Conservation (phyloP, 1,284 basidiomycete species). For the Irpex sp. region DNA sequence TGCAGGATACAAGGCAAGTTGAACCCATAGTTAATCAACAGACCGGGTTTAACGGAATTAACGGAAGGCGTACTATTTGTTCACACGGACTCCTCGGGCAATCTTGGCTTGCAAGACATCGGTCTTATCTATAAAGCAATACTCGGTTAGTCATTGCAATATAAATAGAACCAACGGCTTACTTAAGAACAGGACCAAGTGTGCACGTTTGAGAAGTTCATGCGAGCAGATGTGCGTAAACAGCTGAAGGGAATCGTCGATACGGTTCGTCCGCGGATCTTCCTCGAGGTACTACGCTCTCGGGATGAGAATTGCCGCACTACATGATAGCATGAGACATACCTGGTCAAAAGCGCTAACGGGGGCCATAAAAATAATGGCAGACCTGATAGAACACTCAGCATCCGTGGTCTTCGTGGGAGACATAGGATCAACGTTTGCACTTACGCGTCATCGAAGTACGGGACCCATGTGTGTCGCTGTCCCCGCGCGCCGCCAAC, state of each 20-base stretch:
- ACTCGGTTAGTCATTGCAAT: neutral
- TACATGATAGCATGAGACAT: constrained; percentile 14
- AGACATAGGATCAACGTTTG: neutral
- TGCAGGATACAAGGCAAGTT: constrained; percentile 23
- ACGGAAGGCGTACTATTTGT: constrained; percentile 65
- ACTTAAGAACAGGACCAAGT: constrained; percentile 79
- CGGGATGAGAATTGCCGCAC: neutral
- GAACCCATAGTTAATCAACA: neutral
- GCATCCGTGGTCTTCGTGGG: neutral
- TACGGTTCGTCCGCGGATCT: constrained; percentile 76
- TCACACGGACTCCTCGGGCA: constrained; percentile 59
- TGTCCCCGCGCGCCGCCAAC: constrained; percentile 83
- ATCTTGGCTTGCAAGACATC: constrained; percentile 72
- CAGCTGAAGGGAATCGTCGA: constrained; percentile 80
- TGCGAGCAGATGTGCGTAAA: constrained; percentile 85
- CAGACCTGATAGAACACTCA: constrained; percentile 38
- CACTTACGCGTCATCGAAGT: constrained; percentile 70
- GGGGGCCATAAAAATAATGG: constrained; percentile 85
- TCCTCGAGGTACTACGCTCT: constrained; percentile 72
- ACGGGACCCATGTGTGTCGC: constrained; percentile 77
- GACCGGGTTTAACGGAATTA: neutral
- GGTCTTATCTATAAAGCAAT: constrained; percentile 56
- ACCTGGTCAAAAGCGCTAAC: constrained; percentile 85
- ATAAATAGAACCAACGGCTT: constrained; percentile 23
- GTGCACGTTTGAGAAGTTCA: constrained; percentile 69